Conservation (phyloP, 441 rosid genomes). For the Corymbia citriodora region DNA sequence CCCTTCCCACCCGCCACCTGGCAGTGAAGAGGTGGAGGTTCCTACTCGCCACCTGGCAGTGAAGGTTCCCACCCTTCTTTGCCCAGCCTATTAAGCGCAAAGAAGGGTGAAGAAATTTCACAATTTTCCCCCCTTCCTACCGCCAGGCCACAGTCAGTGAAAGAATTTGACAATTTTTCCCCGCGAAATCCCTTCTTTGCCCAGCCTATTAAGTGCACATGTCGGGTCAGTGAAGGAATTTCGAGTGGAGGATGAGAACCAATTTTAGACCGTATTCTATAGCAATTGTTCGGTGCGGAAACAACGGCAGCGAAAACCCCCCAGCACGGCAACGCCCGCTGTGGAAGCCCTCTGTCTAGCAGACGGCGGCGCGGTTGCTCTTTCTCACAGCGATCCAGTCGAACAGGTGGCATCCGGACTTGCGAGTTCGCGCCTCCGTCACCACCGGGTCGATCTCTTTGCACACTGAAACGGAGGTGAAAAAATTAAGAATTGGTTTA, state of each 20-base stretch:
- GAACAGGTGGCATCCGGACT: background rate
- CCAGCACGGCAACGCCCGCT: background rate
- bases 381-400: rapidly evolving
- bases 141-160: too few species aligned
- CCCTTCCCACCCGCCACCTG: too few species aligned
- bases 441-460: background rate
- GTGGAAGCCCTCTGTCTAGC: rapidly evolving
- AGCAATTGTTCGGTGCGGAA: rapidly evolving
- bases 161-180: too few species aligned
- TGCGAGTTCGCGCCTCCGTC: rapidly evolving
- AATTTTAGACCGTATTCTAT: background rate
- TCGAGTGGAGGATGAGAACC: too few species aligned
- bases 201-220: background rate
- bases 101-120: too few species aligned
- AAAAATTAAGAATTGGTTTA: background rate
- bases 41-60: too few species aligned
- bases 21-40: too few species aligned
- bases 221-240: too few species aligned
- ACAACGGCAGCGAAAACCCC: background rate
- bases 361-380: rapidly evolving
- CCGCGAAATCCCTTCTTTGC: background rate
- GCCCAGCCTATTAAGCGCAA: too few species aligned
- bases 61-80: too few species aligned
- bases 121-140: too few species aligned
- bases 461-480: background rate